A percentile compares a stretch with the other conserved stretches of the same genome.
phyloP scores from a whole-genome alignment of 2,329 filamentous ascomycete species.

The Cercospora zeae-maydis region DNA sequence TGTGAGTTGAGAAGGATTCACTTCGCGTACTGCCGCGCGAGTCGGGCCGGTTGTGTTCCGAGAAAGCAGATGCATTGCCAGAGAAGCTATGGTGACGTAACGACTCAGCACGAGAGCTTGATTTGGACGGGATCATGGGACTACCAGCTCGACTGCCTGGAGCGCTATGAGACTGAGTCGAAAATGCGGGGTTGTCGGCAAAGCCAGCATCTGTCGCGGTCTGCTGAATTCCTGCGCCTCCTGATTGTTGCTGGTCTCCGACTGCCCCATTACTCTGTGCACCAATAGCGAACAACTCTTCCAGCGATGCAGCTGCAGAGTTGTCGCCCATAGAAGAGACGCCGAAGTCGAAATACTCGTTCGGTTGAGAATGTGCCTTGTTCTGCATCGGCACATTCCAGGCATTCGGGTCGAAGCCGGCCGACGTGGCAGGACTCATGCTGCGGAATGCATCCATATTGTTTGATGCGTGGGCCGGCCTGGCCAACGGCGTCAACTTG shows the following conservation, averaged over 20 bases:
- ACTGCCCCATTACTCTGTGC: conserved; percentile 20
- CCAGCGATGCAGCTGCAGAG: conserved; percentile 26
- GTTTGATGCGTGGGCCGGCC: conserved; percentile 57
- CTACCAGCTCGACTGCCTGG: conserved; percentile 45
- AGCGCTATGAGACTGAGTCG: conserved; percentile 34
- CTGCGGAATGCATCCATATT: conserved; percentile 58
- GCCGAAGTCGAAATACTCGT: conserved; percentile 32
- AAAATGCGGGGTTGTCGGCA: conserved; percentile 36
- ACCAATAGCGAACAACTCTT: conserved; percentile 34
- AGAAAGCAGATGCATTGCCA: conserved; percentile 25
- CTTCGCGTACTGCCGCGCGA: conserved; percentile 36
- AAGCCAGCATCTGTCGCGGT: conserved; percentile 33
- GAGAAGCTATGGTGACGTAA: conserved; percentile 37
- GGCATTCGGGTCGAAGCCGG: conserved; percentile 65
- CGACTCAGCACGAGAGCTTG: conserved; percentile 32
- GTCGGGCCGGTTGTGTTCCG: conserved; percentile 34
- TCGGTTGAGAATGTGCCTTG: conserved; percentile 52
- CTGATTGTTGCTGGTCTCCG: conserved; percentile 25
- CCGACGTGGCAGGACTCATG: conserved; percentile 55
- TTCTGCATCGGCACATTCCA: conserved; percentile 59
- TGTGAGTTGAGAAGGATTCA: conserved; percentile 30
- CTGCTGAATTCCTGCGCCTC: conserved; percentile 32
- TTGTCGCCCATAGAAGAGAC: conserved; percentile 19
- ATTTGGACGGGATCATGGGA: conserved; percentile 43
- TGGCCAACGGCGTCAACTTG: conserved; percentile 74